These are phyloP conservation scores for Fusarium buharicum DNA, from an alignment of 2,329 filamentous ascomycete species.

Conservation along the genomic window DNA sequence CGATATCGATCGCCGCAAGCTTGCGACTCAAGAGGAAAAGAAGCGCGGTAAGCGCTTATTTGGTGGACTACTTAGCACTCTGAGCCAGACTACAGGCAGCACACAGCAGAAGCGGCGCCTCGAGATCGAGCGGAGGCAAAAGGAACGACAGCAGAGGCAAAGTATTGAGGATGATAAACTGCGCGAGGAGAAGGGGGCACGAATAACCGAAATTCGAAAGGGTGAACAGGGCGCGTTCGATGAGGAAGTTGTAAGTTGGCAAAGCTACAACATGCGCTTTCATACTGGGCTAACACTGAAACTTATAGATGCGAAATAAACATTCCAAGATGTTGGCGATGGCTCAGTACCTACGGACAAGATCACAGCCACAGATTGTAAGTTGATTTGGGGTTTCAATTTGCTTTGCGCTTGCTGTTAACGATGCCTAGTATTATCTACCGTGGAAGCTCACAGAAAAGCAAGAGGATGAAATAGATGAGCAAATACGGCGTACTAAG, in stretches of 20 bases:
- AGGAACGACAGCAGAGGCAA: constrained; percentile 78
- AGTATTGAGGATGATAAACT: constrained; percentile 75
- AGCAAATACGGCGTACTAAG: constrained; percentile 75
- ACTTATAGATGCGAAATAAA: constrained; percentile 75
- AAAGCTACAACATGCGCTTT: background rate
- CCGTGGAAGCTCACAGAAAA: constrained; percentile 79
- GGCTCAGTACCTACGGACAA: constrained; percentile 80
- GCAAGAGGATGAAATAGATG: constrained; percentile 76
- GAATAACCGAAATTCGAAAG: constrained; percentile 69
- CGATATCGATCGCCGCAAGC: constrained; percentile 39
- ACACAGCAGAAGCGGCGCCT: constrained; percentile 74
- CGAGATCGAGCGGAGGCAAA: constrained; percentile 85
- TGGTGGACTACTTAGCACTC: constrained; percentile 79
- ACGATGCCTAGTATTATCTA: constrained; percentile 76
- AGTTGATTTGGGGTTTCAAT: constrained; percentile 48
- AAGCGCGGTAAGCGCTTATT: constrained; percentile 88
- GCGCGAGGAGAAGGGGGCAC: constrained; percentile 72
- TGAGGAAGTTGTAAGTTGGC: constrained; percentile 73
- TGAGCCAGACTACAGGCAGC: constrained; percentile 76
- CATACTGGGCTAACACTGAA: constrained; percentile 29
- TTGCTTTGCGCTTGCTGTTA: constrained; percentile 9
- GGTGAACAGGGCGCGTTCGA: constrained; percentile 80
- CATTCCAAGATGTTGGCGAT: constrained; percentile 77
- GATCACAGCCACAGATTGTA: constrained; percentile 77
- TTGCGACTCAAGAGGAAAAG: constrained; percentile 73